A percentile compares a stretch with the other conserved stretches of the same genome.
Conservation (phyloP, 2,329 filamentous ascomycete species). For the Pseudofabraea citricarpa region DNA sequence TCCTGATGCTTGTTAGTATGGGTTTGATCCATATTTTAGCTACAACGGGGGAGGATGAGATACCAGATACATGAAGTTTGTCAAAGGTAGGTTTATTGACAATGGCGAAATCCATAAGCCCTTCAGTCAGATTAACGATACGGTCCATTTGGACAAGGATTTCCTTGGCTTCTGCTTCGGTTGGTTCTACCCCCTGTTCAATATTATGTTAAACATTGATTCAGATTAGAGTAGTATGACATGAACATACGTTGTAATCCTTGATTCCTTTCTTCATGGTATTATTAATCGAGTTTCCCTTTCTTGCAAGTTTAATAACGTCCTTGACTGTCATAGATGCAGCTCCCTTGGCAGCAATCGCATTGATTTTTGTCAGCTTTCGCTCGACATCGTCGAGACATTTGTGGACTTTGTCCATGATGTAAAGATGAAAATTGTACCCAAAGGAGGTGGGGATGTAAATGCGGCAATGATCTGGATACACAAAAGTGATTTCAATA, state of each 20-base stretch:
- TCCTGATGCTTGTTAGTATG: no score
- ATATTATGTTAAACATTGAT: neutral
- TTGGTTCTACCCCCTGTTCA: neutral
- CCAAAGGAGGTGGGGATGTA: no score
- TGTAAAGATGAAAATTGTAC: neutral
- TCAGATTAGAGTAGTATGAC: neutral
- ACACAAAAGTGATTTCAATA: no score
- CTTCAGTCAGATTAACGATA: neutral
- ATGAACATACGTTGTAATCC: neutral
- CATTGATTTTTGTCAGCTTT: neutral
- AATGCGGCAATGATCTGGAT: no score
- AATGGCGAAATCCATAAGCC: neutral
- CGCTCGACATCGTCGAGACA: neutral
- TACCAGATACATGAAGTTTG: neutral
- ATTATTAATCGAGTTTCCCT: neutral
- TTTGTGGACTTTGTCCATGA: constrained; percentile 1
- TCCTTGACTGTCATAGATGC: neutral
- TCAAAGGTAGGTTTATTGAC: neutral
- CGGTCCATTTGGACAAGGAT: neutral
- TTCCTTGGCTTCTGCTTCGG: neutral
- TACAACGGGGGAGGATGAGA: no score
- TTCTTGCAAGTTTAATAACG: neutral
- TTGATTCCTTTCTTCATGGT: neutral
- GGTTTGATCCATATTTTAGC: no score
- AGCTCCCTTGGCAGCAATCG: neutral